A percentile compares a stretch with the other conserved stretches of the same genome.
Evolutionary conservation across 2,329 filamentous ascomycete genomes (phyloP).

Genomic region (Leptographium lundbergii): DNA sequence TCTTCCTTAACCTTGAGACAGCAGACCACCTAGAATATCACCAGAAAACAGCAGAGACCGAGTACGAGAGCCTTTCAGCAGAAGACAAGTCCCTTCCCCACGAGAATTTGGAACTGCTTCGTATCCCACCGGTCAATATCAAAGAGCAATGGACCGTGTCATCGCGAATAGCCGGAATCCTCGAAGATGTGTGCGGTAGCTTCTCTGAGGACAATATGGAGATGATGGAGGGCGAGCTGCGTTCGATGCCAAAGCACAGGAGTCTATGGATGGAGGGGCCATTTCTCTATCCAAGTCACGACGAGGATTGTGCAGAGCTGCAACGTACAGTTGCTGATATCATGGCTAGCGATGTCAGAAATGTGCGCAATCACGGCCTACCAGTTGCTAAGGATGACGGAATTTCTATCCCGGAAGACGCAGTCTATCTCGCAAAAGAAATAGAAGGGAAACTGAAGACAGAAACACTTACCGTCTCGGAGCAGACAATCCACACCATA

Average conservation of each 20-base stretch:
- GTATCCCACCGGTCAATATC: background rate
- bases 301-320: slow-evolving; percentile 8
- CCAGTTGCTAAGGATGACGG: background rate
- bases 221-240: background rate
- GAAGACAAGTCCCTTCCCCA: background rate
- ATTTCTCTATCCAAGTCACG: background rate
- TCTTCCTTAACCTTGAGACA: slow-evolving; percentile 3
- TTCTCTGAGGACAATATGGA: background rate
- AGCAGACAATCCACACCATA: slow-evolving; percentile 1
- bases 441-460: background rate
- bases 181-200: slow-evolving; percentile 1
- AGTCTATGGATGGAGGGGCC: slow-evolving; percentile 5
- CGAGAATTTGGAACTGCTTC: slow-evolving; percentile 1
- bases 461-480: slow-evolving; percentile 5
- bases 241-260: background rate
- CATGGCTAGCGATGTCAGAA: background rate
- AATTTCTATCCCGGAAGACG: background rate
- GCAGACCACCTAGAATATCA: slow-evolving; percentile 5
- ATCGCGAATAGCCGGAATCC: background rate
- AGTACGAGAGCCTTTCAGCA: background rate
- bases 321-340: background rate
- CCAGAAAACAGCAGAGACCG: background rate
- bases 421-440: background rate
- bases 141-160: slow-evolving; percentile 7
- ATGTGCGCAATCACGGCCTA: background rate